Evolutionary conservation across 2,329 filamentous ascomycete genomes (phyloP), one percentile per base, ranked within the genome.

Genomic region (Diaporthe longicolla): DNA sequence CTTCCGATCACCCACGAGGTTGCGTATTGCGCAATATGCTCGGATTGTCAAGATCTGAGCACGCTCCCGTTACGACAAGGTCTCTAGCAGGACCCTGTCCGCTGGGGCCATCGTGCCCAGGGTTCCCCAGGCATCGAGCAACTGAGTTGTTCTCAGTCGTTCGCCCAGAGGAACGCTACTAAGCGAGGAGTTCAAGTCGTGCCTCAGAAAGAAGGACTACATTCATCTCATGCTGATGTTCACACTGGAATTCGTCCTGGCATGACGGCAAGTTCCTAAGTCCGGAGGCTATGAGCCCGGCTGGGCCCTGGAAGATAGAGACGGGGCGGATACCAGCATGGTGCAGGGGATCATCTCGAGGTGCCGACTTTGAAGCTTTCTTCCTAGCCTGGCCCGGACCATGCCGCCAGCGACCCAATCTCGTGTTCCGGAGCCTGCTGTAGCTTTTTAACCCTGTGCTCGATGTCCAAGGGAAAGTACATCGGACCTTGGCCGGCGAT

Each of bases 21-120:
- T 66, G 32, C 40, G 40, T 45, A 37, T 52, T 29, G 29, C 26
- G 45, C 45, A 29, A 37, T 52, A 52, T n/a, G 63, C 45, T 19
- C 63, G 21, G 61, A 52, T 52, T 48, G 29, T 29, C 63, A 37
- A 37, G 45, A 50, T 66, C 63, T 52, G 29, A 66, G 63, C 45
- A 66, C 63, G 29, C 10, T 26, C 29, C 8, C 63, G 52, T 50
- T 32, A 52, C 32, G 21, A 11, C 45, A 37, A 26, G 32, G 63
- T 11, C 45, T 52, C 29, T 66, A 9, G 7, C 19, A 66, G n/a
- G 63, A 32, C 45, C 45, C 63, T 35, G 63, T 17, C 29, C 21
- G 63, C 21, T 6, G 32, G 32, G 29, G 1, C 13, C 32, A 19
- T 21, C 63, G 19, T 66, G 45, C 48, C 63, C 63, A 66, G 45